Evolutionary conservation across 352 stramenopile genomes (phyloP), one percentile per base, ranked within the genome.

Genomic region (Elongisporangium anandrum): DNA sequence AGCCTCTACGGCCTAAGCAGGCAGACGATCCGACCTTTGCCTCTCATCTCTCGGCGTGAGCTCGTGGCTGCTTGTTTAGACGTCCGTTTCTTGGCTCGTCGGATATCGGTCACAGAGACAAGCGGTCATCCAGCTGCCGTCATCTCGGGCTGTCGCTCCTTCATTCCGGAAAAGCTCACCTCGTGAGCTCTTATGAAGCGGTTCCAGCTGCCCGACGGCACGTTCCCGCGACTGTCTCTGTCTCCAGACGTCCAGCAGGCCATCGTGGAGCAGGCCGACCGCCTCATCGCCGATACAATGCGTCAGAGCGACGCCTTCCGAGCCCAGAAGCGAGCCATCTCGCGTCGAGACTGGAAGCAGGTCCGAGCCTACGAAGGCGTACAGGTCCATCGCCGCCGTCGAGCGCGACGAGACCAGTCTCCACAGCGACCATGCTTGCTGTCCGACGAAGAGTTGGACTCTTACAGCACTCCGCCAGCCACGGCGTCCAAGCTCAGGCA

Each of bases 351-450:
- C 15, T 89, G 77, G 75, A 63, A 62, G 59, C 49, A 63, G 13
- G 61, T 86, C 22, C 69, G 69, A 4, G 45, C 63, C 48, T 81
- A 77, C 50, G 65, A 86, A 16, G 65, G 68, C 52, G 24, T 83
- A 7, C 50, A 66, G 16, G 74, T 75, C 29, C 76, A 72, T 60
- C 62, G 64, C 6, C 65, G 69, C 56, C 64, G 55, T 16, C 9
- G 34, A 45, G 10, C 13, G 34, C 34, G 34, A 4, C 34, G 34
- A 9, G 10, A 45, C 34, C 10, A 45, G 34, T 45, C 34, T 16
- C 34, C 34, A 12, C 34, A 45, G 34, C 34, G 34, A 12, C 34
- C 34, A 12, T 45, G 34, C 13, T 12, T 45, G 34, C 10, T 45
- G 10, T 45, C 34, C 34, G 34, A 45, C 34, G 34, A 45, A 12